These are phyloP conservation scores for Forsythia viridissima DNA, from an alignment of 257 asterid genomes.

Conservation along the genomic window DNA sequence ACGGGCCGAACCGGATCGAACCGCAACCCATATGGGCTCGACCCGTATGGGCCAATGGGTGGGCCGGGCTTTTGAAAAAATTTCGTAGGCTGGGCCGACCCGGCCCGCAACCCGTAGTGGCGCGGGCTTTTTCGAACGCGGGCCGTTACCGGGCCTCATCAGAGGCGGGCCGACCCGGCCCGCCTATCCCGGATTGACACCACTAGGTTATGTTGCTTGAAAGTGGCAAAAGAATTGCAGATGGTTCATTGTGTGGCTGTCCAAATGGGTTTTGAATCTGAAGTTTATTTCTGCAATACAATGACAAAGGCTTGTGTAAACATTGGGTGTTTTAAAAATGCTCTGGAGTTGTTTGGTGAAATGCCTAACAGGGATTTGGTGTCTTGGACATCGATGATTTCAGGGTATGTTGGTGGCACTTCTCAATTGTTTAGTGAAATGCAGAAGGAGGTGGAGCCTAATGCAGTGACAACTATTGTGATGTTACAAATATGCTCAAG, in stretches of 20 bases:
- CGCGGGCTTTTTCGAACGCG: too few species aligned
- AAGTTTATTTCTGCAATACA: conserved; percentile 46
- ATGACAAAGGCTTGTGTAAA: conserved; percentile 25
- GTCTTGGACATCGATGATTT: conserved; percentile 51
- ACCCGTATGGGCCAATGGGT: too few species aligned
- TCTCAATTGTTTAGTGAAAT: conserved; percentile 40
- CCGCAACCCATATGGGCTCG: too few species aligned
- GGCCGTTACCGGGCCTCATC: too few species aligned
- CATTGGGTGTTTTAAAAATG: conserved; percentile 29
- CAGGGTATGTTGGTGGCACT: conserved; percentile 33
- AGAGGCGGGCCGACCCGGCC: too few species aligned
- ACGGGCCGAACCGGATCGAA: too few species aligned
- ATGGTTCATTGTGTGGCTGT: conserved; percentile 41
- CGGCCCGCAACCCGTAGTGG: too few species aligned
- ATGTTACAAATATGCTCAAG: conserved; percentile 35
- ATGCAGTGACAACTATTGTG: conserved; percentile 43
- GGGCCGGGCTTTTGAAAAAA: too few species aligned
- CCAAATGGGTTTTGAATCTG: conserved; percentile 44
- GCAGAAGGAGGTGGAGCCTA: conserved; percentile 37
- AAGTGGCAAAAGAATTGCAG: conserved; percentile 22
- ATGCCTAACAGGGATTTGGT: conserved; percentile 46
- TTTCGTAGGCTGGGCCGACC: too few species aligned
- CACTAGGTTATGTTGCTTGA: conserved; percentile 13
- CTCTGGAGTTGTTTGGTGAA: conserved; percentile 42
- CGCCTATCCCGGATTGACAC: too few species aligned